phyloP scores from a whole-genome alignment of 495 filamentous ascomycete species.

The Zalerion maritima region DNA sequence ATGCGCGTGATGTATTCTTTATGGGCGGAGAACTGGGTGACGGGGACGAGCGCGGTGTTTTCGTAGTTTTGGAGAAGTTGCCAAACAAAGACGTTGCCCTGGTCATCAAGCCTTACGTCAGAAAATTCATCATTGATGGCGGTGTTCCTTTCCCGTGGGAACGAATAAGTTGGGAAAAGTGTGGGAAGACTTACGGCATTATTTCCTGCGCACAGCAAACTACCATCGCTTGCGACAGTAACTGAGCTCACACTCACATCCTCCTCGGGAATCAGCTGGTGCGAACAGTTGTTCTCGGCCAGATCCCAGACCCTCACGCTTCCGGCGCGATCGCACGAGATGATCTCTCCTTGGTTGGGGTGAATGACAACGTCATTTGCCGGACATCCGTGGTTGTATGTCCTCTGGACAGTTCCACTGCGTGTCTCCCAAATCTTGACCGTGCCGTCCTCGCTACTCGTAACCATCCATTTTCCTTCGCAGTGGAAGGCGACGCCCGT shows the following conservation, averaged over 20 bases:
- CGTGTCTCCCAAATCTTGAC: slow-evolving; percentile 99
- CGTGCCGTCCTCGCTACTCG: slow-evolving; percentile 88
- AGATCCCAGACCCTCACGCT: slow-evolving; percentile 95
- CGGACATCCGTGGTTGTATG: slow-evolving; percentile 72
- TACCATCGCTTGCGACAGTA: slow-evolving; percentile 88
- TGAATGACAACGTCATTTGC: slow-evolving; percentile 98
- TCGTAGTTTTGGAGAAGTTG: slow-evolving; percentile 72
- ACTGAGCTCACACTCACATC: slow-evolving; percentile 86
- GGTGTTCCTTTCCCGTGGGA: too few species aligned
- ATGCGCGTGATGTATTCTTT: slow-evolving; percentile 89
- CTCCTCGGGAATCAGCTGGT: slow-evolving; percentile 92
- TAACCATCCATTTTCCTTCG: slow-evolving; percentile 99
- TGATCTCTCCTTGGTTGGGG: slow-evolving; percentile 94
- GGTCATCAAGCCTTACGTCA: slow-evolving; percentile 2
- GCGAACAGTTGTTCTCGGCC: slow-evolving; percentile 90
- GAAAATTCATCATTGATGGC: too few species aligned
- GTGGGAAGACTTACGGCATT: slow-evolving; percentile 48
- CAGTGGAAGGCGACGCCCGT: slow-evolving; percentile 96
- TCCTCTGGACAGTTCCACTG: slow-evolving; percentile 72
- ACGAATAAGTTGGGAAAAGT: slow-evolving; percentile 2
- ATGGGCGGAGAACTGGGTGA: slow-evolving; percentile 88
- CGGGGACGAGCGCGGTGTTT: slow-evolving; percentile 72
- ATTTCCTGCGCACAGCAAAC: slow-evolving; percentile 88
- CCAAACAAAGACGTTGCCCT: slow-evolving; percentile 98
- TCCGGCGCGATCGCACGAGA: slow-evolving; percentile 83